Conservation (phyloP, 2,329 filamentous ascomycete genomes). For the Ceratocystis cubensis region DNA sequence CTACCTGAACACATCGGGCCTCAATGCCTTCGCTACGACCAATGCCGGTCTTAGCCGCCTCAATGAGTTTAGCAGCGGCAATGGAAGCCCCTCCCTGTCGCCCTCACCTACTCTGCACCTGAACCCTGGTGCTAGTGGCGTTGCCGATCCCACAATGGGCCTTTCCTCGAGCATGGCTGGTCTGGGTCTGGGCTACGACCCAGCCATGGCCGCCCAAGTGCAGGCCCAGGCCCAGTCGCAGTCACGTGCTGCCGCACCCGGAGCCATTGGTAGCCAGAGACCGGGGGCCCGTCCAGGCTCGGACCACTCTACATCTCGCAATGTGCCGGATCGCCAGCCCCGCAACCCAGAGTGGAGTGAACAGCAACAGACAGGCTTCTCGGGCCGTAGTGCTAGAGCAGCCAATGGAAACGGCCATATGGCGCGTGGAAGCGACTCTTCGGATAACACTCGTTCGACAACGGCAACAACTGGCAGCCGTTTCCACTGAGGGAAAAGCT, state of each 20-base stretch:
- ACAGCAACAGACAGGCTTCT: slow-evolving; percentile 43
- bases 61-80: slow-evolving; percentile 24
- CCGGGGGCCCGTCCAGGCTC: slow-evolving; percentile 29
- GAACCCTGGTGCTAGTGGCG: slow-evolving; percentile 26
- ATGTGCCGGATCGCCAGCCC: slow-evolving; percentile 49
- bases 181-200: slow-evolving; percentile 16
- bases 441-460: slow-evolving; percentile 33
- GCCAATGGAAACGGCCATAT: slow-evolving; percentile 44
- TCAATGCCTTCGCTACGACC: slow-evolving; percentile 35
- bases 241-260: slow-evolving; percentile 37
- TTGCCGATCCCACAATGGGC: slow-evolving; percentile 17
- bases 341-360: slow-evolving; percentile 46
- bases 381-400: slow-evolving; percentile 34
- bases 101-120: slow-evolving; percentile 22
- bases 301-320: slow-evolving; percentile 29
- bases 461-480: slow-evolving; percentile 28
- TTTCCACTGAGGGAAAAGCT: slow-evolving; percentile 16
- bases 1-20: slow-evolving; percentile 41
- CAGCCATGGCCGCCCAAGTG: slow-evolving; percentile 22
- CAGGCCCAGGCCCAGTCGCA: slow-evolving; percentile 16
- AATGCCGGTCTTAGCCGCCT: slow-evolving; percentile 18
- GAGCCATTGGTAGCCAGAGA: slow-evolving; percentile 54
- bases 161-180: slow-evolving; percentile 12
- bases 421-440: slow-evolving; percentile 46
- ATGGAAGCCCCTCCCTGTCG: slow-evolving; percentile 24